Evolutionary conservation across 202 grass and related monocot genomes (phyloP), one percentile per base, ranked within the genome.

Genomic region (Setaria viridis): DNA sequence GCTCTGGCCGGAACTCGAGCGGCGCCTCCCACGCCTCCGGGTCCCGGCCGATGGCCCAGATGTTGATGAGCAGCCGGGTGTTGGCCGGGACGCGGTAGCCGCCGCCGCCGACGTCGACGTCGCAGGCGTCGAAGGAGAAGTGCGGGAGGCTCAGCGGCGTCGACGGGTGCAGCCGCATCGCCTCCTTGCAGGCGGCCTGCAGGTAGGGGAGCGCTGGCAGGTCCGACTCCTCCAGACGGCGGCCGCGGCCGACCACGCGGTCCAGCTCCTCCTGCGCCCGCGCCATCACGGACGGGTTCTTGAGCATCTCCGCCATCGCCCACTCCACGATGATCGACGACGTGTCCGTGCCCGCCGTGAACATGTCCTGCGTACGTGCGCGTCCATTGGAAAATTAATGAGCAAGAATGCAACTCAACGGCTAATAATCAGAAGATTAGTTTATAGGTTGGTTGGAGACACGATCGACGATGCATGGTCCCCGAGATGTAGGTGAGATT

Each of bases 271-370:
- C 85, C 43, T 97, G 92, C 11, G 84, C 68, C 1, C 77, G 86
- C 37, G 45, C 79, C 67, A 97, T 83, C 11, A 91, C 85, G 3
- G 70, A 29, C 14, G 92, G 92, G 82, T 87, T 94, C 80, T 76
- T 75, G 11, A 97, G 74, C 88, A 97, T 77, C 80, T 97, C 94
- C 0, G 90, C 80, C 62, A 97, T 29, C 57, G 94, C 90, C 94
- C 94, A 97, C 83, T 97, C 94, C 54, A 90, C 85, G 81, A 97
- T 94, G 80, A 97, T 91, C 7, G 94, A 91, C 8, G 94, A 97
- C 37, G 94, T 97, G 92, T 97, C 94, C 2, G 94, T 97, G 43
- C 94, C 94, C 0, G 94, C 94, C 6, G 94, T 97, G 94, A 97
- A 97, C 85, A 97, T 90, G 80, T 97, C 94, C 94, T 94, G 76